Evolutionary conservation across 176 grass and related monocot genomes (phyloP).

Genomic region (Avena atlantica): DNA sequence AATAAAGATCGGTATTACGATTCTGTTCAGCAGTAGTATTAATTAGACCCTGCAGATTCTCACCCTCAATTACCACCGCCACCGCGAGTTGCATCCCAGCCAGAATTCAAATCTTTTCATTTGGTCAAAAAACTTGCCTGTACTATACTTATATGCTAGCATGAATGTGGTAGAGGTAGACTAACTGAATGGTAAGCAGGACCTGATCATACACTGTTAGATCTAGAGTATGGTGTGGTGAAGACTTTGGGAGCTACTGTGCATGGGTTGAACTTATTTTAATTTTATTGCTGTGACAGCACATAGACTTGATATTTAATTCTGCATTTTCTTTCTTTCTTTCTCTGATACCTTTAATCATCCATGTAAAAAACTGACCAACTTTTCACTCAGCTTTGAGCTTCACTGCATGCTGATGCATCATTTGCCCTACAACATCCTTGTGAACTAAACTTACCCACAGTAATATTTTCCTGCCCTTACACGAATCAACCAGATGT

Average conservation of each 20-base stretch:
- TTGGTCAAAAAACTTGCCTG: constrained; percentile 39
- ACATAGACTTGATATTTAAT: not conserved
- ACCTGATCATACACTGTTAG: constrained; percentile 41
- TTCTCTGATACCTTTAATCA: constrained; percentile 42
- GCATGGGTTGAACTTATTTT: constrained; percentile 39
- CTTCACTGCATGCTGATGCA: constrained; percentile 36
- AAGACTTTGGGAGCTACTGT: constrained; percentile 40
- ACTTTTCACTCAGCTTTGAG: constrained; percentile 58
- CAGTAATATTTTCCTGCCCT: constrained; percentile 10
- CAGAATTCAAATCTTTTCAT: constrained; percentile 40
- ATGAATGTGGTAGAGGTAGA: constrained; percentile 38
- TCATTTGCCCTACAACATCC: constrained; percentile 52
- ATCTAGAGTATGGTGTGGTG: constrained; percentile 43
- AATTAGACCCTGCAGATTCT: constrained; percentile 5
- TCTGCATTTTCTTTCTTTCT: not conserved
- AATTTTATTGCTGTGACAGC: constrained; percentile 19
- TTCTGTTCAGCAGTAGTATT: constrained; percentile 24
- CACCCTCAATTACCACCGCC: constrained; percentile 30
- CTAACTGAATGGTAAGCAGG: constrained; percentile 32
- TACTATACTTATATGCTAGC: not conserved
- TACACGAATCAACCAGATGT: constrained; percentile 31
- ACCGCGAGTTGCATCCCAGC: constrained; percentile 32
- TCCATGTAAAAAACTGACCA: constrained; percentile 56
- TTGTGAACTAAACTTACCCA: constrained; percentile 48
- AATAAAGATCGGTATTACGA: constrained; percentile 30